Percentiles rank a stretch among this genome's conserved stretches.
Evolutionary conservation across 345 rosid genomes (phyloP).

Genomic region (Eutrema heterophyllum): DNA sequence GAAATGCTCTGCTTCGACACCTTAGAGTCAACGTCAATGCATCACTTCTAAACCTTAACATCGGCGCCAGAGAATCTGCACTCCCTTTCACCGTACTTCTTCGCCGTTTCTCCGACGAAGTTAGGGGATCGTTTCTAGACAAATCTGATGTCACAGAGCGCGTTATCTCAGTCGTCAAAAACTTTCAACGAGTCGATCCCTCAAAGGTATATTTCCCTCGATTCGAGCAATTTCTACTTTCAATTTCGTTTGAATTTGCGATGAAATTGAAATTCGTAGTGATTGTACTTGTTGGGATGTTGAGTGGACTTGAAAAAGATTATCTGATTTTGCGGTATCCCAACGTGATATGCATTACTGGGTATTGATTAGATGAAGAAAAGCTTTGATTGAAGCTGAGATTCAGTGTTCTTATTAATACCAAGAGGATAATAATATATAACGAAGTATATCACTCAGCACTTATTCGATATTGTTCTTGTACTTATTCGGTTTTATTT

Average conservation of each 20-base stretch:
- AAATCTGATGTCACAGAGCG: slow-evolving; percentile 97
- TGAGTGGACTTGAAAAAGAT: not conserved
- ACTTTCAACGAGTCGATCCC: slow-evolving; percentile 85
- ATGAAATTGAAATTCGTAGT: not conserved
- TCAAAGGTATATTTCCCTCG: slow-evolving; percentile 44
- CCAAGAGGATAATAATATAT: too few relatives aligned
- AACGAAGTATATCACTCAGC: not conserved
- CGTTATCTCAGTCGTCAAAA: slow-evolving; percentile 77
- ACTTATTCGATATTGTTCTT: not conserved
- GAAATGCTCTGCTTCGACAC: slow-evolving; percentile 64
- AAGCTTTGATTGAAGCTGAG: not conserved
- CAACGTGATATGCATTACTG: not conserved
- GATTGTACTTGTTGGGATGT: not conserved
- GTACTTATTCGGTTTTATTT: too few relatives aligned
- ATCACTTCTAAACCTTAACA: slow-evolving; percentile 34
- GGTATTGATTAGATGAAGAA: not conserved
- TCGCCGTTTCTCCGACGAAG: slow-evolving; percentile 78
- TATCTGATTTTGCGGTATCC: not conserved
- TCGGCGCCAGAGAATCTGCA: slow-evolving; percentile 13
- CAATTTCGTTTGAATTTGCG: not conserved
- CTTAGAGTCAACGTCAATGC: slow-evolving; percentile 53
- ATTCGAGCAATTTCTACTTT: not conserved
- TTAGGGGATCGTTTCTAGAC: slow-evolving; percentile 86
- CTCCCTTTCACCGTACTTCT: slow-evolving; percentile 41
- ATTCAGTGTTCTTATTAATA: not conserved